A percentile compares a stretch with the other conserved stretches of the same genome.
These are phyloP conservation scores for Populus tomentosa DNA, from an alignment of 441 rosid species.

Conservation along the genomic window DNA sequence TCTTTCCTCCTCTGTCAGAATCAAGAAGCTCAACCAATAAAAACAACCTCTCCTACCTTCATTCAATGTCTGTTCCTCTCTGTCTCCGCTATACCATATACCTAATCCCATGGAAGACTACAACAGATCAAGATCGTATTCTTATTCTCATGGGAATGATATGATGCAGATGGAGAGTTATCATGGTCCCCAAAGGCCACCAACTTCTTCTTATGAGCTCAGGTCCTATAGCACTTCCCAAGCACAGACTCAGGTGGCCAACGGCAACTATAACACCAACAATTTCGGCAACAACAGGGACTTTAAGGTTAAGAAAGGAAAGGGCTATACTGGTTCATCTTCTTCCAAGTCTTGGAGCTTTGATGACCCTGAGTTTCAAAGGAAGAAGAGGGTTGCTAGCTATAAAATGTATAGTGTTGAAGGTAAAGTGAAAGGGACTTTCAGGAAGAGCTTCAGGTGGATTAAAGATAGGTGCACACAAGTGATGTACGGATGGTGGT, in stretches of 20 bases:
- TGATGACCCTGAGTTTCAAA: slow-evolving; percentile 66
- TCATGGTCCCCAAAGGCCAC: slow-evolving; percentile 28
- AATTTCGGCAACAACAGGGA: slow-evolving; percentile 19
- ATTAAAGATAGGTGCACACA: slow-evolving; percentile 67
- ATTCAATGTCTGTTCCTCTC: neutral
- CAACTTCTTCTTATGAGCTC: slow-evolving; percentile 38
- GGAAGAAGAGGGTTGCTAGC: slow-evolving; percentile 89
- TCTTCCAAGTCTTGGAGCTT: slow-evolving; percentile 56
- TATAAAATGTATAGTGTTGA: slow-evolving; percentile 83
- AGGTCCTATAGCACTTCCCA: slow-evolving; percentile 57
- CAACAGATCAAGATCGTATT: slow-evolving; percentile 42
- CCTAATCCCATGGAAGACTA: slow-evolving; percentile 47
- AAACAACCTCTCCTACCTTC: neutral
- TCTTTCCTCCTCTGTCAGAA: slow-evolving; percentile 12
- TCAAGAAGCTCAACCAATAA: slow-evolving; percentile 11
- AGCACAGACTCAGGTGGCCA: slow-evolving; percentile 40
- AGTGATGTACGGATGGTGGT: slow-evolving; percentile 78
- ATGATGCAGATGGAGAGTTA: slow-evolving; percentile 55
- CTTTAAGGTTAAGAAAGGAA: slow-evolving; percentile 50
- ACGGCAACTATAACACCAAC: slow-evolving; percentile 9
- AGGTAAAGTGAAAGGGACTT: slow-evolving; percentile 74
- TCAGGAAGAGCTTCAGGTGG: slow-evolving; percentile 80
- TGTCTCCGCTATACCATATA: neutral
- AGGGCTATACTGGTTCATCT: slow-evolving; percentile 35
- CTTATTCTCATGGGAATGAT: slow-evolving; percentile 30